Base-by-base conservation (phyloP, 306 rosid genomes). In the Abrus pulchellus region DNA sequence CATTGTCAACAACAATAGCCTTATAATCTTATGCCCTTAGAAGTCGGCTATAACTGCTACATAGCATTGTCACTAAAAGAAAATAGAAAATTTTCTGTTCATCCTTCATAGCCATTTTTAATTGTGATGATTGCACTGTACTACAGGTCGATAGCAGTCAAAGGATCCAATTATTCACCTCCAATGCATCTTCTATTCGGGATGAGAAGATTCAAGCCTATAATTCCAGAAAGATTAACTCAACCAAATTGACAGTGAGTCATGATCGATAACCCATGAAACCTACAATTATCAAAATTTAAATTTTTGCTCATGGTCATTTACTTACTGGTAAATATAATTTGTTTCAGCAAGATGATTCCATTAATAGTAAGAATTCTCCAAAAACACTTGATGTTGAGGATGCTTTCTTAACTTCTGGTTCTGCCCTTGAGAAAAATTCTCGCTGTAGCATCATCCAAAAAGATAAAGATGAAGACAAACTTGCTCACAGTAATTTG, bases 381-480 rank as follows among this genome's bases (percentile, higher is more conserved):
- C 83, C 54, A 20, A 79, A 84, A 83, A 56, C 75, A 53, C 50
- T 27, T 65, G 74, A 84, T 43, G 83, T 65, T 72, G 88, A 71
- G 41, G 90, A 86, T 72, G 80, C 79, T 81, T 69, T 72, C 69
- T 53, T 60, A 55, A 62, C 65, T 70, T 65, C 84, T 52, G 72
- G 61, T 62, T 52, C 89, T 45, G 59, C 54, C 41, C 79, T 63
- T 61, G 87, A 68, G 80, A 76, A 60, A 74, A 75, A 68, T 8
- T 73, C 78, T 66, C 41, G 14, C 48, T 14, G 38, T 63, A 79
- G 67, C 72, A 56, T 59, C 81, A 47, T 41, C 63, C 86, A 75
- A 74, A 81, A 66, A 43, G 83, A 75, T 56, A 80, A 84, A 70
- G 92, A 85, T 49, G 80, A 72, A 59, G 90, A 80, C 53, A 89